Base-by-base conservation (phyloP, 2,329 filamentous ascomycete genomes). In the Aspergillus sp. region DNA sequence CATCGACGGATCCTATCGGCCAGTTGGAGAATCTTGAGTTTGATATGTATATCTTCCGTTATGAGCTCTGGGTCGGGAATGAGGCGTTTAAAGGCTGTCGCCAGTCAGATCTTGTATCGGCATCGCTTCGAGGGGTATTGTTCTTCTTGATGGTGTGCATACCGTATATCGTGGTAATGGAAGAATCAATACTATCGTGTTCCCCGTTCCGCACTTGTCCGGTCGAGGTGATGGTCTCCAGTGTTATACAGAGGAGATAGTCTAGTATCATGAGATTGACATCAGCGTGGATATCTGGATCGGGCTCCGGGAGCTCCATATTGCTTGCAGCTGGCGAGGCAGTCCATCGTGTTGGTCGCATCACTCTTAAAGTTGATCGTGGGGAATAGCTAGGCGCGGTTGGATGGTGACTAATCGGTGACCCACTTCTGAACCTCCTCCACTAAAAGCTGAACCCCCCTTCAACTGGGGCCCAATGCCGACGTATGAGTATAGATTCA, bases 231-330 rank as follows among this genome's bases (percentile, higher is more conserved):
- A 78, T 66, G 36, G 68, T 64, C 17, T 73, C 64, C 40, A 74
- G 77, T 6, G 78, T 72, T 43, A 76, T 72, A 68, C 75, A 78
- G 38, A 78, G 60, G 3, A 83, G 64, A 58, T 82, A 84, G 61
- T 85, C 82, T n/a, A 83, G 68, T 41, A 83, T 81, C 64, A 81
- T 76, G 32, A 76, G 62, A 57, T 85, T 78, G 13, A 82, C 76
- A 16, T 82, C 78, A 19, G 74, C 62, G 38, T 75, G 73, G 4
- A 62, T 65, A 19, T 68, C 65, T 3, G 64, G 50, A 49, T 73
- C 62, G 4, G 63, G 65, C 44, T 59, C 56, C 38, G 34, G 23
- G 29, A 48, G 41, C 38, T 65, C 56, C 64, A 66, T 64, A 43
- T 20, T 56, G 42, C 6, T 19, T 38, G 49, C 29, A 16, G 16